Evolutionary conservation across 495 filamentous ascomycete species (phyloP), one percentile per base, ranked within the genome.

Genomic region (Geoglossum glabrum): DNA sequence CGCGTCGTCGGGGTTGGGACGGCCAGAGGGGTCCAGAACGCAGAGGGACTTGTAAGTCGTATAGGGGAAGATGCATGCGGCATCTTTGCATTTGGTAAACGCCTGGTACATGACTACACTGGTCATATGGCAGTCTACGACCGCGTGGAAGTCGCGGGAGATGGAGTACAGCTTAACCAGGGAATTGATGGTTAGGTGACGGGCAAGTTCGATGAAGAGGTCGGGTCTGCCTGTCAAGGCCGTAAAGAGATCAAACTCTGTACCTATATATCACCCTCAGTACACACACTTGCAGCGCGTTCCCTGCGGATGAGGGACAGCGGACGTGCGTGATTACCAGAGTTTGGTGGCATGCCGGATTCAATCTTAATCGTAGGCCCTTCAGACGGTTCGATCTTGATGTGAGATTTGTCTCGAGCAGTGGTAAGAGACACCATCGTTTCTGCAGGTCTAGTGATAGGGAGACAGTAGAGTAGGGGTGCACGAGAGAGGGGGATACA

Each of bases 121-220:
- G 1, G 64, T 66, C 54, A 65, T 63, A 62, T 76, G 61, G 27
- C 57, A 45, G 58, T 79, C 75, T 60, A 81, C 59, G 46, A 75
- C 66, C 10, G 61, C 43, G 63, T 83, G 74, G 66, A 83, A 83
- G 40, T 68, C 63, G 55, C 72, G 76, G 60, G 73, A 76, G 56
- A 79, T 74, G 61, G 75, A 65, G 66, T 80, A 82, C 19, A 86
- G 71, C 19, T 66, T 68, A 55, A 83, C 47, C 15, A 85, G 65
- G 45, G 78, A 73, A 4, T 67, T 57, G 3, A 76, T 62, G 10
- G 63, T 58, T 51, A 85, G 74, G 40, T 73, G 67, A 51, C 70
- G 71, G 57, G 72, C 70, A 25, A 84, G 59, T 57, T 72, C 68
- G 27, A 78, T 62, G 51, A 72, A 59, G 4, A 85, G 63, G 28